Base-by-base conservation (phyloP, 805 yeast species). In the Candida chauliodis region DNA sequence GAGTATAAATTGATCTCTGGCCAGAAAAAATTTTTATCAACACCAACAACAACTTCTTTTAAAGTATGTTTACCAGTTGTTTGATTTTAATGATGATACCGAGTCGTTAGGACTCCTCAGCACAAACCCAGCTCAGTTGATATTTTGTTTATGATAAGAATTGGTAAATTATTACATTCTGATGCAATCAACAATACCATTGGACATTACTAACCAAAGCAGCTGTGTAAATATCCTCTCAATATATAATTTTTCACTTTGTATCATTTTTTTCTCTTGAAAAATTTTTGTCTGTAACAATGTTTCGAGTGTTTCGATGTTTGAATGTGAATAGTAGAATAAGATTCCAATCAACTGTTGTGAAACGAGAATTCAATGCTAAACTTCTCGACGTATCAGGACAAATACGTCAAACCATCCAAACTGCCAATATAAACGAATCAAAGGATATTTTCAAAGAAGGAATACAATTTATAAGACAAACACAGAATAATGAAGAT, bases 51-150 rank as follows among this genome's bases (percentile, higher is more conserved):
- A n/a, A n/a, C n/a, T n/a, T n/a, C n/a, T n/a, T n/a, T n/a, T n/a
- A n/a, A n/a, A n/a, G n/a, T n/a, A n/a, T n/a, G n/a, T n/a, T n/a
- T n/a, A n/a, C n/a, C n/a, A n/a, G n/a, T n/a, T n/a, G n/a, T n/a
- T 21, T 21, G 7, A 22, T 20, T 40, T 18, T n/a, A 40, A 48
- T 61, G 69, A 63, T 61, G 69, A 63, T 59, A 59, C 51, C 50
- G 68, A 61, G 68, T 59, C 68, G 48, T 44, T 45, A 48, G 49
- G 64, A 59, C 67, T 61, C 66, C 52, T 48, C 36, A 37, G 43
- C 51, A 55, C 51, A 58, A 63, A 63, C 69, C 68, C 68, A 62
- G 68, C 68, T 63, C 69, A 63, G 55, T 63, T 62, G 69, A 63
- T 61, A 52, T 54, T 59, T 58, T 59, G 64, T 61, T 55, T 62